phyloP scores from a whole-genome alignment of 805 yeast genomes.

The Ogataea sp. region DNA sequence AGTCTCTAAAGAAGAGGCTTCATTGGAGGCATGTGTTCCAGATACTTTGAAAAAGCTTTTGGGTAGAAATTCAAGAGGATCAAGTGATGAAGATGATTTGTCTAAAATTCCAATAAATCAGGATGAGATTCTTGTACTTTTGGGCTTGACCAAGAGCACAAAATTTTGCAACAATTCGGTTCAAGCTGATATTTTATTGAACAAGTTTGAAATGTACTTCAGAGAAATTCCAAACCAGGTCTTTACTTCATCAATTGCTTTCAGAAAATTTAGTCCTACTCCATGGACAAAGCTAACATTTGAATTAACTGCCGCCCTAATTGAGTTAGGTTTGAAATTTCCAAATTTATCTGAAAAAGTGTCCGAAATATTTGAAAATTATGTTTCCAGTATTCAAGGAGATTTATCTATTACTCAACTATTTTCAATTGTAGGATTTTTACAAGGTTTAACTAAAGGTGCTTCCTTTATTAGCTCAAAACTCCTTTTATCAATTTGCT shows the following conservation, averaged over 20 bases:
- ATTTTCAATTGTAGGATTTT: slow-evolving; percentile 23
- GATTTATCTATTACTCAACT: slow-evolving; percentile 3
- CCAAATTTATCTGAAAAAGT: slow-evolving; percentile 9
- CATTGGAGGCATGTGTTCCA: slow-evolving; percentile 16
- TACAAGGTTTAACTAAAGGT: slow-evolving; percentile 19
- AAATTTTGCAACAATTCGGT: slow-evolving; percentile 22
- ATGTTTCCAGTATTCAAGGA: not conserved
- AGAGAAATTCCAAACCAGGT: slow-evolving; percentile 35
- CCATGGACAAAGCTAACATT: slow-evolving; percentile 35
- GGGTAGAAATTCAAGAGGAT: slow-evolving; percentile 9
- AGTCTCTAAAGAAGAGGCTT: slow-evolving; percentile 8
- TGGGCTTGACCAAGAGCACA: slow-evolving; percentile 47
- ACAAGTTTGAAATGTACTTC: slow-evolving; percentile 38
- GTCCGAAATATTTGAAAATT: not conserved
- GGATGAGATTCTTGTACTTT: slow-evolving; percentile 41
- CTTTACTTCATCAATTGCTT: slow-evolving; percentile 26
- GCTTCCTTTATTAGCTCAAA: slow-evolving; percentile 14
- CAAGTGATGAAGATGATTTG: slow-evolving; percentile 3
- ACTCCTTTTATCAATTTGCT: slow-evolving; percentile 10
- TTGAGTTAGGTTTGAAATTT: slow-evolving; percentile 16
- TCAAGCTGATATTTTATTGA: slow-evolving; percentile 36
- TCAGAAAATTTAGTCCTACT: slow-evolving; percentile 23
- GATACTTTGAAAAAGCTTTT: slow-evolving; percentile 14
- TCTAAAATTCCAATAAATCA: slow-evolving; percentile 11
- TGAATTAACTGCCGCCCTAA: slow-evolving; percentile 25